Conservation (phyloP, 257 asterid genomes). For the Capsicum pubescens region DNA sequence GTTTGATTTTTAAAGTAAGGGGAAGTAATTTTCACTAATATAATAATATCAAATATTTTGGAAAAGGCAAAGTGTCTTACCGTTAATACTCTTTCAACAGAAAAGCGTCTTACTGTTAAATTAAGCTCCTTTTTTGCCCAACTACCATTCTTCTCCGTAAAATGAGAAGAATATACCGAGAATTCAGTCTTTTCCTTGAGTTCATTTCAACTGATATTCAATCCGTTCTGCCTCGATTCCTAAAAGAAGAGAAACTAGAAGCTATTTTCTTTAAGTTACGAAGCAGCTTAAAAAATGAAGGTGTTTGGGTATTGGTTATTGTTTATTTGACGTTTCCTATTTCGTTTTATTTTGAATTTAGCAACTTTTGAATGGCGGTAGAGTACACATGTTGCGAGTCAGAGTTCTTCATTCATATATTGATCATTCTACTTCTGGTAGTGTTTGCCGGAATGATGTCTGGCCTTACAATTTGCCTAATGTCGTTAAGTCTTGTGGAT, state of each 20-base stretch:
- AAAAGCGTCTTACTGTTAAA: slow-evolving; percentile 7
- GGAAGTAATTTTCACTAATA: no score
- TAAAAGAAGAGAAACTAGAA: background rate
- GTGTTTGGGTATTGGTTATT: slow-evolving; percentile 6
- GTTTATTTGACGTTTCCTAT: background rate
- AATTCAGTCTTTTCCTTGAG: background rate
- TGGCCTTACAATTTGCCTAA: slow-evolving; percentile 94
- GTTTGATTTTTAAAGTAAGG: no score
- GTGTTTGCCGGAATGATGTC: slow-evolving; percentile 91
- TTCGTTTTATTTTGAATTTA: background rate
- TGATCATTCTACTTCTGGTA: slow-evolving; percentile 60
- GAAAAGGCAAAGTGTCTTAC: background rate
- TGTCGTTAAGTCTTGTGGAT: slow-evolving; percentile 97
- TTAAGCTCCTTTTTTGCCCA: background rate
- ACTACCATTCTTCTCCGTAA: slow-evolving; percentile 4
- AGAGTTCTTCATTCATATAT: slow-evolving; percentile 66
- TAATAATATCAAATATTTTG: background rate
- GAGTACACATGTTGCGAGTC: slow-evolving; percentile 75
- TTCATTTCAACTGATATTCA: slow-evolving; percentile 26
- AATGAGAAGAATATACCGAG: background rate
- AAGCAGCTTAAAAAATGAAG: slow-evolving; percentile 28
- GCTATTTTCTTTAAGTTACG: background rate
- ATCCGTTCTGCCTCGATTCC: slow-evolving; percentile 16
- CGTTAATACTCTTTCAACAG: background rate
- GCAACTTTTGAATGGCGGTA: slow-evolving; percentile 69